Conservation (phyloP, 768 basidiomycete species). For the Thelephora aurantiotincta region DNA sequence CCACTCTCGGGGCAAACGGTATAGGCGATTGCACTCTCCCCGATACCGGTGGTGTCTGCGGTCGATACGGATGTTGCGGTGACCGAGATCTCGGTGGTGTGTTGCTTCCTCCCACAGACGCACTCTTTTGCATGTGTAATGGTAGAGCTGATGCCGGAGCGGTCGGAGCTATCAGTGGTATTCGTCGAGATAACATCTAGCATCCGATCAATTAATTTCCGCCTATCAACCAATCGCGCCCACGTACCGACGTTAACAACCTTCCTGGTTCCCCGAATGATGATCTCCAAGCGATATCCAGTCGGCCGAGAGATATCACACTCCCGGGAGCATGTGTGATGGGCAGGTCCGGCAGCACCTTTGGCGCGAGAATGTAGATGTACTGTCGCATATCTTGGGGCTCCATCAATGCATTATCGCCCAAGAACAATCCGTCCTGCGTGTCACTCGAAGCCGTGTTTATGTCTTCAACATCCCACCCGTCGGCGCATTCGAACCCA, state of each 20-base stretch:
- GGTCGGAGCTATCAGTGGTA: slow-evolving; percentile 29
- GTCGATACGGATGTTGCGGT: slow-evolving; percentile 36
- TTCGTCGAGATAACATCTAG: slow-evolving; percentile 68
- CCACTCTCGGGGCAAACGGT: slow-evolving; percentile 22
- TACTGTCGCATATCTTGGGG: slow-evolving; percentile 83
- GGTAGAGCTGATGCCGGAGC: slow-evolving; percentile 63
- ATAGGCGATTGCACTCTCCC: slow-evolving; percentile 14
- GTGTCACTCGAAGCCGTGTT: slow-evolving; percentile 21
- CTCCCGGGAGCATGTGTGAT: slow-evolving; percentile 47
- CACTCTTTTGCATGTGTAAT: slow-evolving; percentile 52
- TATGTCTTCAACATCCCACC: slow-evolving; percentile 45
- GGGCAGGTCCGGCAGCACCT: slow-evolving; percentile 26
- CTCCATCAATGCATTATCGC: slow-evolving; percentile 56
- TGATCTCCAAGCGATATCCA: slow-evolving; percentile 84
- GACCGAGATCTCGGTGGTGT: slow-evolving; percentile 42
- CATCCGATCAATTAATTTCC: background rate
- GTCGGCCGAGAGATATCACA: slow-evolving; percentile 66
- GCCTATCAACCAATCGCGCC: background rate
- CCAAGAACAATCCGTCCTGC: slow-evolving; percentile 34
- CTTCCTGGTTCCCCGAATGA: slow-evolving; percentile 78
- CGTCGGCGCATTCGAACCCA: slow-evolving; percentile 57
- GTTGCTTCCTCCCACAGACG: slow-evolving; percentile 18
- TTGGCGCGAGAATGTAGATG: slow-evolving; percentile 66
- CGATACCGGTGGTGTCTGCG: slow-evolving; percentile 38
- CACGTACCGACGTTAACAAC: slow-evolving; percentile 61